Evolutionary conservation across 495 filamentous ascomycete species (phyloP).

Genomic region (Trypethelium eluteriae): DNA sequence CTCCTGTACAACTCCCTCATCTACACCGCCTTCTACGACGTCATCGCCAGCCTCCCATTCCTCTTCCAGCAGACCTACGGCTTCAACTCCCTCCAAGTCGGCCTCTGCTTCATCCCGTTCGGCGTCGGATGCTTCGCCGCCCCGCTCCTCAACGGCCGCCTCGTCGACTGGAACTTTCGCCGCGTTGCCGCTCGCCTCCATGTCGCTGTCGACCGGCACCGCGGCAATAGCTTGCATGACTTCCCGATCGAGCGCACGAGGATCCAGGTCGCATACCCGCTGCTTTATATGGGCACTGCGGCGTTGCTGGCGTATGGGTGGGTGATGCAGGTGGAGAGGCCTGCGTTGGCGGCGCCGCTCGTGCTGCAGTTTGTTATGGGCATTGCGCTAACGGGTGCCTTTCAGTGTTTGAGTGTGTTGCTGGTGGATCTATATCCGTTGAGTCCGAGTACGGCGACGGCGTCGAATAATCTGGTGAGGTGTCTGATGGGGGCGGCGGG

Average conservation of each 20-base stretch:
- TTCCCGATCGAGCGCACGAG: conserved; percentile 48
- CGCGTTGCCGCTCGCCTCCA: conserved; percentile 37
- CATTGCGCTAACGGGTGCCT: conserved; percentile 47
- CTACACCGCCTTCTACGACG: conserved; percentile 50
- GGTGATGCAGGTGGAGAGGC: conserved; percentile 29
- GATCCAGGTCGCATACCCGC: conserved; percentile 31
- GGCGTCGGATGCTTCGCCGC: conserved; percentile 26
- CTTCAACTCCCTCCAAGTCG: conserved; percentile 60
- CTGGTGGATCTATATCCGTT: conserved; percentile 59
- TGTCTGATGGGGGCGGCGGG: conserved; percentile 61
- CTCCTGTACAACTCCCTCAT: conserved; percentile 50
- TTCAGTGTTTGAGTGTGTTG: conserved; percentile 48
- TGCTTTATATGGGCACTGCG: conserved; percentile 25
- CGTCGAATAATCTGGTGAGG: conserved; percentile 61
- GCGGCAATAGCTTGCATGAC: conserved; percentile 35
- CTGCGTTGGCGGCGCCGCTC: conserved; percentile 31
- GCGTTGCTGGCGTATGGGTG: conserved; percentile 36
- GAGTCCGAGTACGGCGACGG: conserved; percentile 56
- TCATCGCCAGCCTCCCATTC: conserved; percentile 51
- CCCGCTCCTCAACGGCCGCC: conserved; percentile 26
- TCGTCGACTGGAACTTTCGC: conserved; percentile 39
- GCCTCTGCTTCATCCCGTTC: conserved; percentile 45
- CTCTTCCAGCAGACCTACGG: conserved; percentile 56
- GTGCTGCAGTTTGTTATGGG: conserved; percentile 57
- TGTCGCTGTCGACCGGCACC: conserved; percentile 29